These are phyloP conservation scores for Schoenoplectus triqueter DNA, from an alignment of 202 grass and related monocot genomes.

Conservation along the genomic window DNA sequence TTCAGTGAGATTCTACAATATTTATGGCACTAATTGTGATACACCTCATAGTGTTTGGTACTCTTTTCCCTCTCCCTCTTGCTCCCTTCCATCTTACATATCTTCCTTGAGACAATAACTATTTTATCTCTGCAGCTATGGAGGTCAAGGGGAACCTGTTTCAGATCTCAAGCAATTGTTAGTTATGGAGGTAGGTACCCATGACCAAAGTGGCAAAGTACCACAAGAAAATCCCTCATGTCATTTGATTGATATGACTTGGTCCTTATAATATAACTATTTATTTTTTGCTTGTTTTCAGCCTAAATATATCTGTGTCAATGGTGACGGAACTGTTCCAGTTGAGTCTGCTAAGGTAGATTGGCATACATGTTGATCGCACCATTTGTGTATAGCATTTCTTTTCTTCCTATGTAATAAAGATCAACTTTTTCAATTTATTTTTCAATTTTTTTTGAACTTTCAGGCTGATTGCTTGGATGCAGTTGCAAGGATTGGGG, in stretches of 20 bases:
- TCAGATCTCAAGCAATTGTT: conserved; percentile 60
- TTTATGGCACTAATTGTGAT: conserved; percentile 76
- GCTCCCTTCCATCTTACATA: neutral
- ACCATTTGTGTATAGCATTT: neutral
- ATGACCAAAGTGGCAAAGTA: conserved; percentile 31
- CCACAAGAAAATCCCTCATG: conserved; percentile 1
- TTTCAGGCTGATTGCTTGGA: conserved; percentile 73
- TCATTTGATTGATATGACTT: conserved; percentile 27
- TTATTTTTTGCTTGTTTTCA: conserved; percentile 45
- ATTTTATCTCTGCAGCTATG: conserved; percentile 63
- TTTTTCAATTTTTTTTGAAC: neutral
- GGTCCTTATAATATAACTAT: conserved; percentile 13
- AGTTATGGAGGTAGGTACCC: conserved; percentile 57
- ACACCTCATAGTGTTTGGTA: conserved; percentile 94
- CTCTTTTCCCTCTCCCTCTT: neutral
- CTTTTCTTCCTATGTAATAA: conserved; percentile 13
- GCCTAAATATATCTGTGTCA: conserved; percentile 68
- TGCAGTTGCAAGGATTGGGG: conserved; percentile 75
- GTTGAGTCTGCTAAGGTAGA: conserved; percentile 84
- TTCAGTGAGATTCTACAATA: conserved; percentile 94
- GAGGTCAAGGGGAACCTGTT: conserved; percentile 67
- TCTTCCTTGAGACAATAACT: neutral
- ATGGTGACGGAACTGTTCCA: conserved; percentile 94
- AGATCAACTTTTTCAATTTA: neutral
- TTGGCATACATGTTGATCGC: neutral